These are phyloP conservation scores for Apiotrichum domesticum DNA, from an alignment of 1,284 basidiomycete species.

Conservation along the genomic window DNA sequence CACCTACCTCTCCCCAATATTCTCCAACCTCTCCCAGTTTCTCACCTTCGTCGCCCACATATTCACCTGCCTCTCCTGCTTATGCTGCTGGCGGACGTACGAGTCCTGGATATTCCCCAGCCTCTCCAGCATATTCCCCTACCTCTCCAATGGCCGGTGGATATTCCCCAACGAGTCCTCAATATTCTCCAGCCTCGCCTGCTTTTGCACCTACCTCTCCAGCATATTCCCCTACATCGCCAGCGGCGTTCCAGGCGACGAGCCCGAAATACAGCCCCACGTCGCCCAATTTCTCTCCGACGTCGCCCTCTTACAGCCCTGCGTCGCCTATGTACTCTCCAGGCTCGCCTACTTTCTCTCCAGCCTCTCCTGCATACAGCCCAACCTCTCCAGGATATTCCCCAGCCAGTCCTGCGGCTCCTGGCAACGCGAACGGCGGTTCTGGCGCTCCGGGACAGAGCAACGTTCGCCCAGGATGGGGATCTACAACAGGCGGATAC, in stretches of 20 bases:
- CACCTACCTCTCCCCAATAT: conserved; percentile 81
- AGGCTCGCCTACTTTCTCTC: conserved; percentile 54
- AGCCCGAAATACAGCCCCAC: conserved; percentile 63
- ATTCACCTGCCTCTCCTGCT: conserved; percentile 65
- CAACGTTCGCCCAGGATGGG: conserved; percentile 9
- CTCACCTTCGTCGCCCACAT: conserved; percentile 31
- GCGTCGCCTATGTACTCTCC: conserved; percentile 34
- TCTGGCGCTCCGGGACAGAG: conserved; percentile 1
- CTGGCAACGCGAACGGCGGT: conserved; percentile 2
- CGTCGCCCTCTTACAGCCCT: conserved; percentile 52
- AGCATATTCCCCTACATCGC: conserved; percentile 49
- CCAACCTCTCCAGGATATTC: conserved; percentile 46
- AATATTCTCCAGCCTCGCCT: conserved; percentile 36
- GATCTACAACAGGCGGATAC: conserved; percentile 8
- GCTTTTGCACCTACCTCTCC: conserved; percentile 55
- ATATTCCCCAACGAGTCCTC: conserved; percentile 22
- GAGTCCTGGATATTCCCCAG: conserved; percentile 36
- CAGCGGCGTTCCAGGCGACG: conserved; percentile 68
- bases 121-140: conserved; percentile 31
- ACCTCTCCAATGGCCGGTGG: conserved; percentile 18
- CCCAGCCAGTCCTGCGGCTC: conserved; percentile 56
- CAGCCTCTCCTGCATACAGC: conserved; percentile 77
- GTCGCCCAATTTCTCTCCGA: conserved; percentile 33
- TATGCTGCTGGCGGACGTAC: conserved; percentile 47
- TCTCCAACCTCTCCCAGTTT: conserved; percentile 84